These are phyloP conservation scores for Imleria badia DNA, from an alignment of 768 basidiomycete species.

Conservation along the genomic window DNA sequence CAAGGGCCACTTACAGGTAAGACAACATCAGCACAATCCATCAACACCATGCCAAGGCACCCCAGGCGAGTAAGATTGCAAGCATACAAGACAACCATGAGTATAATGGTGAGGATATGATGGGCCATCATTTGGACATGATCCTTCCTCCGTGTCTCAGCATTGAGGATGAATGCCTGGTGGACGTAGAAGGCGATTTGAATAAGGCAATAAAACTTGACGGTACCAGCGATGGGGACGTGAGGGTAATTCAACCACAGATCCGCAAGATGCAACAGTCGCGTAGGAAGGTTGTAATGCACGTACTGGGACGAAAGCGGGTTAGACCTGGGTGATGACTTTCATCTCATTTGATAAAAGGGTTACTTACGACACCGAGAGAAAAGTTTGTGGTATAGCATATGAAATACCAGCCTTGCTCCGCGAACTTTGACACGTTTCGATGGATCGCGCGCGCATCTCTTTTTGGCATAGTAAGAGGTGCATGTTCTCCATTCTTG, in stretches of 20 bases:
- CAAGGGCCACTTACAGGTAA: constrained; percentile 65
- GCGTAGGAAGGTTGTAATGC: constrained; percentile 67
- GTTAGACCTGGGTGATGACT: constrained; percentile 7
- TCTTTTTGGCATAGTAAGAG: constrained; percentile 33
- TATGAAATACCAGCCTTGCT: constrained; percentile 88
- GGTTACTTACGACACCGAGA: constrained; percentile 76
- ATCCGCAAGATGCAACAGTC: constrained; percentile 57
- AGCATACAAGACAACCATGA: constrained; percentile 77
- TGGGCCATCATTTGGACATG: constrained; percentile 96
- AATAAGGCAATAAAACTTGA: constrained; percentile 88
- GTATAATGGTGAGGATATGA: constrained; percentile 82
- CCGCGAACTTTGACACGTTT: constrained; percentile 84
- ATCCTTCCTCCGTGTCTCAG: constrained; percentile 90
- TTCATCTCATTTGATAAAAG: constrained; percentile 9
- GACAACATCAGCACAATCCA: constrained; percentile 94
- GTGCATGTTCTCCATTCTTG: constrained; percentile 22
- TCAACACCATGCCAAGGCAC: constrained; percentile 83
- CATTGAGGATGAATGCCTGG: constrained; percentile 88
- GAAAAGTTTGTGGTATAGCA: constrained; percentile 78
- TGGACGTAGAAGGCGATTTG: constrained; percentile 91
- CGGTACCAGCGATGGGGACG: constrained; percentile 64
- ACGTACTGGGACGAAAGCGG: constrained; percentile 60
- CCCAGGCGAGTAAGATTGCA: constrained; percentile 88
- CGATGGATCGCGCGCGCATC: constrained; percentile 64
- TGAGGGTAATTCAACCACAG: constrained; percentile 87